A percentile compares a stretch with the other conserved stretches of the same genome.
These are phyloP conservation scores for Colletotrichum liaoningense DNA, from an alignment of 2,329 filamentous ascomycete species.

Conservation along the genomic window DNA sequence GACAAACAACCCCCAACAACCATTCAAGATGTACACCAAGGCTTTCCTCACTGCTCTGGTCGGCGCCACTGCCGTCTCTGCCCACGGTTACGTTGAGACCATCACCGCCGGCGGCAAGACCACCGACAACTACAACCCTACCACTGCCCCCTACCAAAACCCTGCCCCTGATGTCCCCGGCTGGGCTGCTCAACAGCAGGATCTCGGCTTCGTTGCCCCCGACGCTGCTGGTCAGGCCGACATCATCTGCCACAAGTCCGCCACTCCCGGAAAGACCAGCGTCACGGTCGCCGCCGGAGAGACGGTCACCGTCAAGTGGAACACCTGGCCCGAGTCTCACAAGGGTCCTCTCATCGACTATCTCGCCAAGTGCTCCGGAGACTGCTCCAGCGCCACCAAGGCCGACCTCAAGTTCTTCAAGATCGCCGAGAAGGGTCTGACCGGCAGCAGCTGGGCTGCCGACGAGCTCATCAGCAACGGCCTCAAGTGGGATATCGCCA, in stretches of 20 bases:
- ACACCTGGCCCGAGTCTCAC: slow-evolving; percentile 71
- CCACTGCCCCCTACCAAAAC: slow-evolving; percentile 38
- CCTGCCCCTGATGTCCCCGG: slow-evolving; percentile 43
- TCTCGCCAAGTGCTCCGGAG: slow-evolving; percentile 67
- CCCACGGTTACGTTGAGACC: slow-evolving; percentile 46
- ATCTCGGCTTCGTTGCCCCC: slow-evolving; percentile 59
- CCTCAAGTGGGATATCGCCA: slow-evolving; percentile 57
- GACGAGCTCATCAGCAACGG: slow-evolving; percentile 62
- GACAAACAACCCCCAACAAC: not conserved
- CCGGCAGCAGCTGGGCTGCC: slow-evolving; percentile 65
- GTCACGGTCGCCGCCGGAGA: slow-evolving; percentile 68
- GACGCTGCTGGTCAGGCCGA: slow-evolving; percentile 50
- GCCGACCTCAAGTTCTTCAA: slow-evolving; percentile 67
- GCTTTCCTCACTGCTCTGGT: slow-evolving; percentile 37
- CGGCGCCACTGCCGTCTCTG: slow-evolving; percentile 42
- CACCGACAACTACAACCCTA: slow-evolving; percentile 44
- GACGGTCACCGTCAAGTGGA: slow-evolving; percentile 71
- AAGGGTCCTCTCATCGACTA: slow-evolving; percentile 72
- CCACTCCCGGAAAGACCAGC: slow-evolving; percentile 52
- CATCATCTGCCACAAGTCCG: slow-evolving; percentile 61
- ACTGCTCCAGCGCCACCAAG: slow-evolving; percentile 65
- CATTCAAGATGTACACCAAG: slow-evolving; percentile 33
- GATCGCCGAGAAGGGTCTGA: slow-evolving; percentile 65
- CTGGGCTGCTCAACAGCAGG: slow-evolving; percentile 42
- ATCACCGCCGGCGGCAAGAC: slow-evolving; percentile 44